These are phyloP conservation scores for Brassica cretica DNA, from an alignment of 345 rosid species.

Conservation along the genomic window DNA sequence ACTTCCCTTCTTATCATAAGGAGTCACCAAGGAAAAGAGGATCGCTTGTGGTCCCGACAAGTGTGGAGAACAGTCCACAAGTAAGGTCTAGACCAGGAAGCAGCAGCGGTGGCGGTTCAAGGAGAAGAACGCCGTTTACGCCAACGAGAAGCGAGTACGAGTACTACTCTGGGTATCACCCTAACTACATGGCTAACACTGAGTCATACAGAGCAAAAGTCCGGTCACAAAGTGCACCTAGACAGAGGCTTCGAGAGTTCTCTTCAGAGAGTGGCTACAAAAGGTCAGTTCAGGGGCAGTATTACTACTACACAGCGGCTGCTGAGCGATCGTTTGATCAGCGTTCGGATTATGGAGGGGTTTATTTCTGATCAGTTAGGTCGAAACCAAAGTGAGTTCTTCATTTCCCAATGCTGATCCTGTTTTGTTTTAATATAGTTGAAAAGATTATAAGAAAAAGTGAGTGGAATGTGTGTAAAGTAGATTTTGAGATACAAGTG, in stretches of 20 bases:
- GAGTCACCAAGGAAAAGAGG: conserved; percentile 56
- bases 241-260: conserved; percentile 74
- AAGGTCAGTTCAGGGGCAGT: conserved; percentile 46
- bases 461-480: conserved; percentile 30
- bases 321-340: conserved; percentile 41
- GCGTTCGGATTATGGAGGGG: conserved; percentile 41
- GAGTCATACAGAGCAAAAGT: conserved; percentile 85
- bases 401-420: conserved; percentile 31
- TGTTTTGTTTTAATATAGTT: conserved; percentile 1
- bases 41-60: conserved; percentile 44
- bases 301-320: conserved; percentile 35
- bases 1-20: conserved; percentile 46
- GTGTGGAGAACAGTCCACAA: conserved; percentile 76
- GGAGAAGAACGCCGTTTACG: conserved; percentile 74
- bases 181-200: conserved; percentile 91
- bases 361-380: neutral
- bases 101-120: conserved; percentile 50
- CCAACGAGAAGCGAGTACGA: conserved; percentile 76
- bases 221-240: conserved; percentile 90
- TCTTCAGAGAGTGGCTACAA: conserved; percentile 36
- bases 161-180: conserved; percentile 58
- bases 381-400: conserved; percentile 32
- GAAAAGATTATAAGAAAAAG: neutral
- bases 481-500: conserved; percentile 27
- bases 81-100: conserved; percentile 68